Evolutionary conservation across 345 rosid species (phyloP), one percentile per base, ranked within the genome.

Genomic region (Microthlaspi erraticum): DNA sequence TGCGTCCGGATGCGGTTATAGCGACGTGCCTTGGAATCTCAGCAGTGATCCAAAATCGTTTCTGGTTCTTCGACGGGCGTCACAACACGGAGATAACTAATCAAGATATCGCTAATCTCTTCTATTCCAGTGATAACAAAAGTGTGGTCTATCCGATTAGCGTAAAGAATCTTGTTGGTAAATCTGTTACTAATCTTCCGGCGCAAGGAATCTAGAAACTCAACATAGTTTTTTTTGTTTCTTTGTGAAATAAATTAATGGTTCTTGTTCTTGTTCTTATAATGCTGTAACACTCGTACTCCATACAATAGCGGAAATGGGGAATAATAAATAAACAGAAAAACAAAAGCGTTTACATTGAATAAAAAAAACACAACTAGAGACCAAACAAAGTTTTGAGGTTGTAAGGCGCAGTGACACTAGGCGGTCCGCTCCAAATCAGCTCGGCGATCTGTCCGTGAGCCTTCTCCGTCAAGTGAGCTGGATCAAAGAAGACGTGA

Each of bases 71-170:
- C 13, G 81, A 78, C 18, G 81, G 78, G 42, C 70, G 75, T 33
- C 78, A 78, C 66, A 78, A 50, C 66, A 68, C 81, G 1, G 78
- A 78, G 70, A 78, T 49, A 34, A 78, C 81, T 6, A 26, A 78
- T 48, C 5, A 55, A 68, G 71, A 43, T 11, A 13, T 78, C 1
- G 75, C 78, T 8, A 62, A 26, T 49, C 14, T 78, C 4, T 72
- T 78, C 45, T 78, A 72, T 51, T 43, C 66, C 1, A 74, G 70
- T 14, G 74, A 78, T 62, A 62, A 23, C 45, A 36, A 61, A n/a
- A n/a, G n/a, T 45, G 71, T 78, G 0, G 74, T 77, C 31, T 60
- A 43, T 42, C 81, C 78, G 6, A 8, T 66, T 6, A 78, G 62
- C 54, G 54, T 78, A 12, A 78, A 14, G 14, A 78, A 55, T 37